Conservation (phyloP, 805 yeast species). For the Kuraishia piskuri region DNA sequence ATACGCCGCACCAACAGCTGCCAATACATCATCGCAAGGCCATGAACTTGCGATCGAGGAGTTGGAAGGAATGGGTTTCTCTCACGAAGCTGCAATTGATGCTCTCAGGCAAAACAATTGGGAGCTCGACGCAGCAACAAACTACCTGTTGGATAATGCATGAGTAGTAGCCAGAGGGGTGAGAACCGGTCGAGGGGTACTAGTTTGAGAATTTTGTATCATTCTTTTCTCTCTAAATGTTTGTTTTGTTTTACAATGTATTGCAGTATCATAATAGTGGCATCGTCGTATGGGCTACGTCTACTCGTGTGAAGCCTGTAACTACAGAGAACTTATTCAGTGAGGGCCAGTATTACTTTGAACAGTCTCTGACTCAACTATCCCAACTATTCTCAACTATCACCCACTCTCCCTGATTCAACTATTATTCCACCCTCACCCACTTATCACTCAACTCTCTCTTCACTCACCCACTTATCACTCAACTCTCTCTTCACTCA, state of each 20-base stretch:
- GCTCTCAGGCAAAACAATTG: conserved; percentile 67
- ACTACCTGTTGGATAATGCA: conserved; percentile 68
- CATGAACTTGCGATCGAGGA: conserved; percentile 57
- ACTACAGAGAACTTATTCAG: no score
- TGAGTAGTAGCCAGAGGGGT: conserved; percentile 20
- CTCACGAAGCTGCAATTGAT: conserved; percentile 48
- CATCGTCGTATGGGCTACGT: no score
- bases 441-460: no score
- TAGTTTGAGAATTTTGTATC: neutral
- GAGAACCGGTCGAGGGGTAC: no score
- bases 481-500: no score
- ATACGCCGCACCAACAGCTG: conserved; percentile 7
- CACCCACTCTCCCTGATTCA: no score
- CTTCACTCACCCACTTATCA: no score
- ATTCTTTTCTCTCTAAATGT: neutral
- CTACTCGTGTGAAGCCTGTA: no score
- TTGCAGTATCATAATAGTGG: neutral
- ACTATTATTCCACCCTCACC: no score
- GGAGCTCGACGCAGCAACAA: conserved; percentile 84
- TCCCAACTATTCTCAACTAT: no score
- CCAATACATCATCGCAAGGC: conserved; percentile 15
- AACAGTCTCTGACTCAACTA: no score
- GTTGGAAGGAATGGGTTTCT: conserved; percentile 85
- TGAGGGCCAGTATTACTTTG: no score
- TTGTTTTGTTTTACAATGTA: neutral